Evolutionary conservation across 129 eudicot species (phyloP), one percentile per base, ranked within the genome.

Genomic region (Helichrysum umbraculigerum): DNA sequence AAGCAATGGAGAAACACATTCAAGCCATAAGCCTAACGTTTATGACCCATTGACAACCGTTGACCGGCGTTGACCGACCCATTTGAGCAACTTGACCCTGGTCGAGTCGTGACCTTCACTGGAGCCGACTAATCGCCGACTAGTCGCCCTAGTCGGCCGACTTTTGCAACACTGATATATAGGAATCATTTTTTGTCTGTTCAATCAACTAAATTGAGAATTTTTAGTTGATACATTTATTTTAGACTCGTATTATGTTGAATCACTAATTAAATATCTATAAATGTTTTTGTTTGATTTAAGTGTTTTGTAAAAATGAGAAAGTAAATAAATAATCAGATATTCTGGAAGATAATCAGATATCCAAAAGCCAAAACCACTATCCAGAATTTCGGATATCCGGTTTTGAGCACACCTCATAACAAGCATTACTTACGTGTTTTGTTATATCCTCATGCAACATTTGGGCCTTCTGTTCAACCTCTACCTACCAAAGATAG

Each of bases 381-480:
- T 44, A 11, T 44, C 52, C 52, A 14, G 11, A 44, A 42, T 44
- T 8, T 14, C 4, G 5, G 52, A 47, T 41, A 41, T 41, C 14
- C 47, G 14, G 47, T 41, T 39, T 2, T 41, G 1, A 14, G 14
- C 54, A 14, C 6, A 47, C 17, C 54, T 75, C 72, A 50, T 71
- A 77, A 74, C 78, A 66, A 19, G 75, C 17, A 71, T 14, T 47
- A 76, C 96, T 63, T 82, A 93, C 98, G 60, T 90, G 89, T 76
- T 90, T 88, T 29, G 76, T 88, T 66, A 90, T 90, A 84, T 88
- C 97, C 74, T 80, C 88, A 68, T 93, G 98, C 81, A 93, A 78
- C 61, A 75, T 44, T 70, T 66, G 78, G 74, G 91, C 90, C 86
- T 90, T 93, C 68, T 74, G 68, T 75, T 87, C 86, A 84, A 88